Evolutionary conservation across 2,329 filamentous ascomycete genomes (phyloP), one percentile per base, ranked within the genome.

Genomic region (Diaporthe citri): DNA sequence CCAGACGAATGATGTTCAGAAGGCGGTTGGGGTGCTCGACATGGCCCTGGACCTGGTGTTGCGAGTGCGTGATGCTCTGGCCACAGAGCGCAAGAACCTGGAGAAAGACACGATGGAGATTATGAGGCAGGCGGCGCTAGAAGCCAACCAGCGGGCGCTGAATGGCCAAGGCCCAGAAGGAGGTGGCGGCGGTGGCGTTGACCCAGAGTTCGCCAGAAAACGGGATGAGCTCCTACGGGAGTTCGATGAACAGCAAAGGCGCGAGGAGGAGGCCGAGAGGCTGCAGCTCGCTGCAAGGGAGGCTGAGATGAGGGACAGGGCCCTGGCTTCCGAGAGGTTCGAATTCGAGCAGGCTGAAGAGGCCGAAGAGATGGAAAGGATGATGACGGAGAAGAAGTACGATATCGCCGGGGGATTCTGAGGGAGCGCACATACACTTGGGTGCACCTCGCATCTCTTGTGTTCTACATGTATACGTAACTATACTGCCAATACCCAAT

Each of bases 51-150:
- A 70, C 22, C 74, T 66, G 72, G 75, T 78, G 0, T 76, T 77
- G 1, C 59, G 71, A 8, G 78, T 75, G 10, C 77, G 82, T 43
- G 41, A 73, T 70, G 39, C 55, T 34, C 71, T 82, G 25, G 60
- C 62, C 6, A 41, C 46, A 1, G 78, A 82, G 69, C 78, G 75
- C 10, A 72, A 59, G 48, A 34, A 59, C 36, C 55, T 84, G 22
- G 78, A 80, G 57, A 39, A 25, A 13, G 77, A 77, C 48, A 77
- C 79, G 2, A 36, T 84, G 4, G 52, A 73, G 20, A 81, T 84
- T 22, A 82, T 84, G 82, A 77, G 74, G 74, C 74, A 77, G 62
- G 82, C 82, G 9, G 82, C 81, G 15, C 60, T 78, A 17, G 81
- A 82, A 51, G 80, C 80, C 2, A 78, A 78, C 10, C 46, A 72